Evolutionary conservation across 2,329 filamentous ascomycete genomes (phyloP), one percentile per base, ranked within the genome.

Genomic region (Colletotrichum sp.): DNA sequence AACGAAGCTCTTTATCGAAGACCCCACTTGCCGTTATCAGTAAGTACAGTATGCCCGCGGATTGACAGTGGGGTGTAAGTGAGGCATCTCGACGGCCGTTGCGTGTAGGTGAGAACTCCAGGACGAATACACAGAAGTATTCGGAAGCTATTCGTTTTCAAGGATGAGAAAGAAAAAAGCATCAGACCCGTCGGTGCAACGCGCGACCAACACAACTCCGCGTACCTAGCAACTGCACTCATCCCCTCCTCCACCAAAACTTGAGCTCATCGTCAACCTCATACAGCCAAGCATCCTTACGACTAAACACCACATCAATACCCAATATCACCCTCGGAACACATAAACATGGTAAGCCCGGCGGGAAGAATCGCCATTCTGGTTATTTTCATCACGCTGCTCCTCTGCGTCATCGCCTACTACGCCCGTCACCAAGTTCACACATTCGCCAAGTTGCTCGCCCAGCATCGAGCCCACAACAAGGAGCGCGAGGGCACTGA

Each of bases 281-380:
- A 38, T 21, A 36, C 55, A 58, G 15, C 63, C 66, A 72, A 15
- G 34, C 15, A 6, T 8, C 38, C 1, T 24, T 30, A 32, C 15
- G 10, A 6, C 21, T 16, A 28, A 10, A 21, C 13, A 16, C 9
- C 0, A 8, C 9, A 28, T 6, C 26, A 48, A 24, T 6, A 36
- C 26, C 8, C 32, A 43, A n/a, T 15, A 58, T 13, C 43, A 0
- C 43, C 6, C 0, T 52, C 10, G 43, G 24, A 58, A 16, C 3
- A 18, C 2, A 12, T 13, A 52, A 30, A 58, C 52, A 61, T 65
- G 16, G 85, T 84, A 82, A 70, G 68, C 16, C 82, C 84, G 12
- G 79, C 82, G 6, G 78, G 77, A 28, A 76, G 74, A 8, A 81
- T 86, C 9, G 84, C 82, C 28, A 75, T 85, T 61, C 68, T 85